phyloP scores from a whole-genome alignment of 768 basidiomycete species.

The Gyrodon lividus region DNA sequence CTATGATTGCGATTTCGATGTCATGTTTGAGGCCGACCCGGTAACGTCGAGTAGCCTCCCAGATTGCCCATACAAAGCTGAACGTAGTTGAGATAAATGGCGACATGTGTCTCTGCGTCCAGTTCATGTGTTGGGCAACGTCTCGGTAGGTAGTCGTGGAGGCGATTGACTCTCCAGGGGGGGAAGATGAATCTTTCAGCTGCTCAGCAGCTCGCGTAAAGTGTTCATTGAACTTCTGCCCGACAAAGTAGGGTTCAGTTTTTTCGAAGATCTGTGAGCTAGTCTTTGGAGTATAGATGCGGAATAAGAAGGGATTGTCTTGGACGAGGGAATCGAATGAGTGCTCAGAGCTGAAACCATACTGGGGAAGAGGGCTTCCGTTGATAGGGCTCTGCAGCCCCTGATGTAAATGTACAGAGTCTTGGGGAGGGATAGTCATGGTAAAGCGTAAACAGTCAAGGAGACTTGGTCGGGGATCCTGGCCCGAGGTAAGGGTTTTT shows the following conservation, averaged over 20 bases:
- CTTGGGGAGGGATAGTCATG: slow-evolving; percentile 24
- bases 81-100: slow-evolving; percentile 75
- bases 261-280: slow-evolving; percentile 52
- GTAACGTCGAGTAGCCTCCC: slow-evolving; percentile 79
- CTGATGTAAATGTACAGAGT: slow-evolving; percentile 14
- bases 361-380: slow-evolving; percentile 54
- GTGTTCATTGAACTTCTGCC: slow-evolving; percentile 57
- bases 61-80: slow-evolving; percentile 79
- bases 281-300: slow-evolving; percentile 74
- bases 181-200: slow-evolving; percentile 33
- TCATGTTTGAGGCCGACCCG: slow-evolving; percentile 71
- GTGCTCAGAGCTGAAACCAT: slow-evolving; percentile 65
- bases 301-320: slow-evolving; percentile 74
- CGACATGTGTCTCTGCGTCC: slow-evolving; percentile 71
- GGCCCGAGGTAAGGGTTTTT: slow-evolving; percentile 22
- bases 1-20: slow-evolving; percentile 77
- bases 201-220: slow-evolving; percentile 37
- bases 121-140: slow-evolving; percentile 70
- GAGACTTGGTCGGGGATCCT: slow-evolving; percentile 6
- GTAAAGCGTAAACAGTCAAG: slow-evolving; percentile 14
- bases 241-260: slow-evolving; percentile 65
- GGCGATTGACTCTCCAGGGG: slow-evolving; percentile 30
- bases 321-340: slow-evolving; percentile 61
- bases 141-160: slow-evolving; percentile 52
- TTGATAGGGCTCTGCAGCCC: slow-evolving; percentile 21